Evolutionary conservation across 108 stramenopile species (phyloP), one percentile per base, ranked within the genome.

Genomic region (Mediolabrus comicus): DNA sequence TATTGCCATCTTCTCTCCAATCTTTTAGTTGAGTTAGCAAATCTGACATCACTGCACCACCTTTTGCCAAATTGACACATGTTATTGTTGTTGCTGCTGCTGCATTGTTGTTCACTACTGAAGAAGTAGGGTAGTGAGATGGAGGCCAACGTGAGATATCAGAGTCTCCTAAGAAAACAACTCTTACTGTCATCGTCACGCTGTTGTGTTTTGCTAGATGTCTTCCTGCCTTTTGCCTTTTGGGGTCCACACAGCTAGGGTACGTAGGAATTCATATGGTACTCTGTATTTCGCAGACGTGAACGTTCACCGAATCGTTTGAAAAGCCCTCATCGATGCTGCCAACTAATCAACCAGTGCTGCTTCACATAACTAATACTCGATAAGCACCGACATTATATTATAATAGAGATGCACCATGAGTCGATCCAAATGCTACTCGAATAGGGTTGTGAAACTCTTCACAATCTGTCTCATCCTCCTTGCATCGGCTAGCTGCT

Each of bases 61-160:
- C 33, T 71, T 77, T 35, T 35, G 58, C 62, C 79, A 49, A 11
- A 85, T 84, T 38, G 75, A 65, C 83, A 13, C 59, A 33, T 30
- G 12, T 49, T 28, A n/a, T 41, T 0, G 33, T n/a, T n/a, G 62
- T n/a, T 22, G 33, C 59, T 63, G 4, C 19, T 16, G 31, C 3
- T 26, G 54, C 28, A 66, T 29, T 65, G 58, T 43, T 41, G 64
- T 53, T 29, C 29, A 7, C 17, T 7, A 46, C 22, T 24, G 53
- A 22, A 8, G 57, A 14, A 12, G 52, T 32, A 5, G 89, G 91
- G 51, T 71, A 60, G 28, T 87, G 62, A 6, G 72, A 52, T 53
- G 70, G 35, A 3, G 91, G 91, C 91, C 91, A 92, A 19, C 75
- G 71, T 9, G 80, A 85, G 41, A 92, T 85, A 65, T 92, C 91